Percentiles rank a stretch among this genome's conserved stretches.
These are phyloP conservation scores for Sporisorium iseilematis-ciliati DNA, from an alignment of 1,284 basidiomycete genomes.

Conservation along the genomic window DNA sequence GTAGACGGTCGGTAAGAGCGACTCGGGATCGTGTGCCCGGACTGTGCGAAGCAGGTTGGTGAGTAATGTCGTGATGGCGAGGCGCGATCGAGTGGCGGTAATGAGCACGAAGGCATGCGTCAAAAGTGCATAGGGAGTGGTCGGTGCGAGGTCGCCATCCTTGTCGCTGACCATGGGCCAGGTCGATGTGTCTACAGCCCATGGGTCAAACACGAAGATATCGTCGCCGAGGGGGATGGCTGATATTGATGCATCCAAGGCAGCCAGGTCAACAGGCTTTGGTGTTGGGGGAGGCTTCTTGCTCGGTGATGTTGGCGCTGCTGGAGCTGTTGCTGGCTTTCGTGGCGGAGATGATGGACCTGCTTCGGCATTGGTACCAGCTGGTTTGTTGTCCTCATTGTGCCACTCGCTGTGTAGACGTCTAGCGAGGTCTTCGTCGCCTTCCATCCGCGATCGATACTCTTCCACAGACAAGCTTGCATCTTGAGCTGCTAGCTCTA, in stretches of 20 bases:
- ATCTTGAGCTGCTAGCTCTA: slow-evolving; percentile 44
- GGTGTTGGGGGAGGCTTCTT: slow-evolving; percentile 5
- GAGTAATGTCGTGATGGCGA: slow-evolving; percentile 81
- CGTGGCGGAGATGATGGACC: neutral
- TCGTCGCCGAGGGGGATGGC: slow-evolving; percentile 64
- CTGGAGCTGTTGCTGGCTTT: slow-evolving; percentile 1
- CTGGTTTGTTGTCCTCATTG: neutral
- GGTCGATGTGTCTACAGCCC: slow-evolving; percentile 41
- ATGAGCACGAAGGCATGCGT: slow-evolving; percentile 81
- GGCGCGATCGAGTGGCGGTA: slow-evolving; percentile 83
- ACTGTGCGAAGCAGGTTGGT: slow-evolving; percentile 84
- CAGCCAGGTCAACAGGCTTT: slow-evolving; percentile 40
- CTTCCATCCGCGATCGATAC: slow-evolving; percentile 23
- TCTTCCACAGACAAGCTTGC: slow-evolving; percentile 22
- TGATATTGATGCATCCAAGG: slow-evolving; percentile 53
- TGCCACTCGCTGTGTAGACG: slow-evolving; percentile 42
- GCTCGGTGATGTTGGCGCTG: slow-evolving; percentile 3
- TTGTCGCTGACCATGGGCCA: slow-evolving; percentile 51
- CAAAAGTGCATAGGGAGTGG: slow-evolving; percentile 83
- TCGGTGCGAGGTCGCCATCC: slow-evolving; percentile 34
- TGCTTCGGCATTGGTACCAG: neutral
- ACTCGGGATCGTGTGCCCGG: slow-evolving; percentile 77
- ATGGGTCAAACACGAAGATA: slow-evolving; percentile 67
- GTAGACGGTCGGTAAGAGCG: slow-evolving; percentile 85
- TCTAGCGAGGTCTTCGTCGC: slow-evolving; percentile 48